These are phyloP conservation scores for Secale cereale DNA, from an alignment of 176 grass and related monocot genomes.

Conservation along the genomic window DNA sequence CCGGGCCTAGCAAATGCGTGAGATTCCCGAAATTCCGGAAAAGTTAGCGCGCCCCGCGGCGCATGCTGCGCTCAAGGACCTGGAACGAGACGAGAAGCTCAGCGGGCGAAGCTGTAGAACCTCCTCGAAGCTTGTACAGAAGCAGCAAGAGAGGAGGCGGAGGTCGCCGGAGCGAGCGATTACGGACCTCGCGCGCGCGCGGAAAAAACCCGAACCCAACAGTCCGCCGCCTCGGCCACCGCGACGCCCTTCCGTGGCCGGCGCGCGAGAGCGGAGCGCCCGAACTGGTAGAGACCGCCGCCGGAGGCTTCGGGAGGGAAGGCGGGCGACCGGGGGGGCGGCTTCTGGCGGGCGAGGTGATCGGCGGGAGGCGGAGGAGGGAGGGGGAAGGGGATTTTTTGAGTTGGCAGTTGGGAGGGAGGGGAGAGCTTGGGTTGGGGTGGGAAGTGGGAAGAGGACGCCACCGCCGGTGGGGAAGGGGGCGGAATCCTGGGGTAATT, in stretches of 20 bases:
- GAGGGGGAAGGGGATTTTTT: neutral
- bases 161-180: neutral
- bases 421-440: neutral
- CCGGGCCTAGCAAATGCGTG: neutral
- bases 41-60: neutral
- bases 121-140: neutral
- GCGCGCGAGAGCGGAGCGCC: neutral
- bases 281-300: neutral
- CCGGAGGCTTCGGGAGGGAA: neutral
- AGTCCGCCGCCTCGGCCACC: neutral
- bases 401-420: neutral
- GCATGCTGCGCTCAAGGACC: neutral
- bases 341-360: neutral
- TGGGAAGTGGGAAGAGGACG: slow-evolving; percentile 29
- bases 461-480: neutral
- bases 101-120: neutral
- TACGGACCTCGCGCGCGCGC: neutral
- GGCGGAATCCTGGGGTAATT: neutral
- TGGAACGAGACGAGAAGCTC: neutral
- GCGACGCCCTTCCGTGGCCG: neutral
- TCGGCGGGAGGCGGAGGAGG: neutral
- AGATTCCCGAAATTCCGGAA: neutral
- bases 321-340: too few species aligned
- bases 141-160: too few species aligned
- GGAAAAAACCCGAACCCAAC: neutral